Evolutionary conservation across 306 rosid genomes (phyloP), one percentile per base, ranked within the genome.

Genomic region (Lathyrus tuberosus): DNA sequence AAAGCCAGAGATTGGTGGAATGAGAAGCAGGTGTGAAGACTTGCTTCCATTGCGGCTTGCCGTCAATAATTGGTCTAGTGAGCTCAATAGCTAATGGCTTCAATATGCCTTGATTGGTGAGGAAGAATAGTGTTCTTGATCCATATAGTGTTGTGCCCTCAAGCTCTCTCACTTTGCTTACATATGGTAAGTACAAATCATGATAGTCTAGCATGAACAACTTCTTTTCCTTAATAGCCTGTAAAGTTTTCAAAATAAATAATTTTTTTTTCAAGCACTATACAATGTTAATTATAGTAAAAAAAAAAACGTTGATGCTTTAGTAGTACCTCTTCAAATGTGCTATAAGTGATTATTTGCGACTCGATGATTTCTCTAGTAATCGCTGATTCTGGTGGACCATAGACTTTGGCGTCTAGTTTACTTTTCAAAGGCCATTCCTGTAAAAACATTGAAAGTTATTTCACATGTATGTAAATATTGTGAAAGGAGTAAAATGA

Each of bases 51-150:
- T 74, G 83, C 42, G 77, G 69, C 52, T 78, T 80, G 0, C 73
- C 81, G 30, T 67, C 49, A 22, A 28, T 67, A 5, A 73, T 35
- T 10, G 87, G 85, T 15, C 75, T 75, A 15, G 81, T 71, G 46
- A 84, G 81, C 71, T 84, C 87, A 78, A 84, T 80, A 10, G 85
- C 83, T 40, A 84, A 14, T 67, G 85, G 85, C 81, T 75, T 84
- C 74, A 84, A 64, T 67, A 73, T 80, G 11, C 85, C 87, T 54
- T 84, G 42, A 38, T 9, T 24, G 2, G 81, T 84, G 9, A 80
- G 78, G 46, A 74, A 78, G 51, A 84, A 84, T 6, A 84, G 13
- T 14, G 87, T 74, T 40, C 85, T n/a, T 17, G 87, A 84, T 57
- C 79, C 87, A 43, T 84, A 84, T 13, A 84, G 35, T 37, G 83